These are phyloP conservation scores for Syzygium oleosum DNA, from an alignment of 345 rosid genomes.

Conservation along the genomic window DNA sequence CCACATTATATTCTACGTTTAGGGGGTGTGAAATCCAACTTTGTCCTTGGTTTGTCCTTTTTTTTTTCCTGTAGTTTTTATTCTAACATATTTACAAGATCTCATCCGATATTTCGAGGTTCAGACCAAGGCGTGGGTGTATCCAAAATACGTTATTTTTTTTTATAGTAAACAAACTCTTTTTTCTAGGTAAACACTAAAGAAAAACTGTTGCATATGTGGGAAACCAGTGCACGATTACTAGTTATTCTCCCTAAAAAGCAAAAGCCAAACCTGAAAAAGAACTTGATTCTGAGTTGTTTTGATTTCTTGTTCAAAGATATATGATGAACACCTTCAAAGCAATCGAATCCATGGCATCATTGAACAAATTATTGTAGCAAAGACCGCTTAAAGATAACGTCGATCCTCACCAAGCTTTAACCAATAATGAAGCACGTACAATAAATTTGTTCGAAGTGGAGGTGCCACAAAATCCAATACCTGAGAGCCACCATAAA, in stretches of 20 bases:
- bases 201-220: neutral
- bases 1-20: neutral
- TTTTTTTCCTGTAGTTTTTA: neutral
- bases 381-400: neutral
- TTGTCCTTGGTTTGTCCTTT: neutral
- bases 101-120: neutral
- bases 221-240: neutral
- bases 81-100: neutral
- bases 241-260: neutral
- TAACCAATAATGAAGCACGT: neutral
- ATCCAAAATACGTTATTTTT: neutral
- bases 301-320: neutral
- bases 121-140: neutral
- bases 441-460: neutral
- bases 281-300: neutral
- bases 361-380: neutral
- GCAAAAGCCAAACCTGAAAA: neutral
- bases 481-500: neutral
- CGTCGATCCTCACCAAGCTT: neutral
- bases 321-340: neutral
- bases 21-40: neutral
- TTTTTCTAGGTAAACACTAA: neutral
- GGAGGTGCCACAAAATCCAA: neutral
- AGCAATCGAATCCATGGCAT: neutral
- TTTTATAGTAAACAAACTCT: neutral